phyloP scores from a whole-genome alignment of 2,329 filamentous ascomycete species.

The Fusarium cyanostomum region DNA sequence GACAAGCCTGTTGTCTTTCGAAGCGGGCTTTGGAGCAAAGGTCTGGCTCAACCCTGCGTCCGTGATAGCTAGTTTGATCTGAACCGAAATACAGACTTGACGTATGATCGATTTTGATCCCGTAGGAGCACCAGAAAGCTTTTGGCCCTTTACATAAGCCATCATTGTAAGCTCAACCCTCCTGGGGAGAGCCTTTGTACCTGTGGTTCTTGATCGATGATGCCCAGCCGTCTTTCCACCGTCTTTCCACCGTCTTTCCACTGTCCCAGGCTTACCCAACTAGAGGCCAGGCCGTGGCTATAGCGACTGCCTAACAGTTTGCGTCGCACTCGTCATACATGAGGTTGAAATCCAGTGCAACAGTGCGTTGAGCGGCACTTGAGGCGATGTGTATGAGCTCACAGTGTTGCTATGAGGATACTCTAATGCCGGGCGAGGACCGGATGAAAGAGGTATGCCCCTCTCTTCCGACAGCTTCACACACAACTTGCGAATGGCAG shows the following conservation, averaged over 20 bases:
- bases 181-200: background rate
- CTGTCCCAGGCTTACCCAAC: background rate
- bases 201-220: background rate
- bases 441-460: constrained; percentile 1
- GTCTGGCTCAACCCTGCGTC: too few species aligned
- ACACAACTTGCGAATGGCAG: background rate
- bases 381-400: constrained; percentile 6
- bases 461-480: background rate
- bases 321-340: constrained; percentile 23
- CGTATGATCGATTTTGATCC: too few species aligned
- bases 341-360: constrained; percentile 9
- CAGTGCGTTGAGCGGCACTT: constrained; percentile 24
- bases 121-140: too few species aligned
- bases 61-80: too few species aligned
- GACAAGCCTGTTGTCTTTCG: background rate
- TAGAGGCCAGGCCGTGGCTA: constrained; percentile 8
- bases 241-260: background rate
- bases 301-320: constrained; percentile 8
- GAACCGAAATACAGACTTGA: too few species aligned
- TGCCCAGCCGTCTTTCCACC: background rate
- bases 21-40: background rate
- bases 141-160: background rate
- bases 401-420: constrained; percentile 12
- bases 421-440: background rate
- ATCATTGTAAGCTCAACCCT: background rate